These are phyloP conservation scores for Nidula niveotomentosa DNA, from an alignment of 1,284 basidiomycete species.

Conservation along the genomic window DNA sequence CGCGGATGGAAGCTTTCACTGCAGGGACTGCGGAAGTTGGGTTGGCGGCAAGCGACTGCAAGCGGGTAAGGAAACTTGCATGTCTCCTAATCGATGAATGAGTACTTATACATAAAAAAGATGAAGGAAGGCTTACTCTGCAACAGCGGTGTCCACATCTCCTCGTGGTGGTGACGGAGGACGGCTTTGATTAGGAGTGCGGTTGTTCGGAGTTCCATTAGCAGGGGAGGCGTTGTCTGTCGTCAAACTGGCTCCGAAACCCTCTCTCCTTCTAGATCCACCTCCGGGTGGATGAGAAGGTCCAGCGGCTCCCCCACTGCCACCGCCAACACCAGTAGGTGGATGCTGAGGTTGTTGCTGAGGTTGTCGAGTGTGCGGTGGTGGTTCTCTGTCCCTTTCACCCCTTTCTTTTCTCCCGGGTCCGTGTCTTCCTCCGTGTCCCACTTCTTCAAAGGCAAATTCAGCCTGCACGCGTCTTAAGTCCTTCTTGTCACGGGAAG, in stretches of 20 bases:
- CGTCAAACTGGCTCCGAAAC: constrained; percentile 68
- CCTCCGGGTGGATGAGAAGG: constrained; percentile 29
- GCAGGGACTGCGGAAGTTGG: constrained; percentile 74
- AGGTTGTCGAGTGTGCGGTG: constrained; percentile 32
- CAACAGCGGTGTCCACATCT: constrained; percentile 51
- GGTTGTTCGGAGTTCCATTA: constrained; percentile 11
- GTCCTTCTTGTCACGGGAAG: constrained; percentile 74
- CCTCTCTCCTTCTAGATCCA: constrained; percentile 49
- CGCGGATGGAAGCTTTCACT: constrained; percentile 79
- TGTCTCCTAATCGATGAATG: constrained; percentile 53
- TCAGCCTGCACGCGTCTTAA: constrained; percentile 78
- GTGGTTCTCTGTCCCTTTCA: constrained; percentile 51
- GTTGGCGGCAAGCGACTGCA: constrained; percentile 69
- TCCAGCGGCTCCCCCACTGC: constrained; percentile 13
- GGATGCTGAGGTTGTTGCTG: constrained; percentile 18
- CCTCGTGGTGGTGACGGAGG: constrained; percentile 45
- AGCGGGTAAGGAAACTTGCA: constrained; percentile 64
- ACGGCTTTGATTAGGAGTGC: constrained; percentile 30
- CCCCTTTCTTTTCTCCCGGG: constrained; percentile 37
- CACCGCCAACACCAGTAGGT: constrained; percentile 6
- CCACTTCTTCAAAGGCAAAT: constrained; percentile 73
- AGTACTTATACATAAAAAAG: constrained; percentile 1
- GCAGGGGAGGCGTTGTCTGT: constrained; percentile 29
- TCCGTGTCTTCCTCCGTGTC: constrained; percentile 39
- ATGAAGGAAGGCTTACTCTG: constrained; percentile 44